Evolutionary conservation across 1,139 yeast genomes (phyloP).

Genomic region (Saccharomyces hybrid): DNA sequence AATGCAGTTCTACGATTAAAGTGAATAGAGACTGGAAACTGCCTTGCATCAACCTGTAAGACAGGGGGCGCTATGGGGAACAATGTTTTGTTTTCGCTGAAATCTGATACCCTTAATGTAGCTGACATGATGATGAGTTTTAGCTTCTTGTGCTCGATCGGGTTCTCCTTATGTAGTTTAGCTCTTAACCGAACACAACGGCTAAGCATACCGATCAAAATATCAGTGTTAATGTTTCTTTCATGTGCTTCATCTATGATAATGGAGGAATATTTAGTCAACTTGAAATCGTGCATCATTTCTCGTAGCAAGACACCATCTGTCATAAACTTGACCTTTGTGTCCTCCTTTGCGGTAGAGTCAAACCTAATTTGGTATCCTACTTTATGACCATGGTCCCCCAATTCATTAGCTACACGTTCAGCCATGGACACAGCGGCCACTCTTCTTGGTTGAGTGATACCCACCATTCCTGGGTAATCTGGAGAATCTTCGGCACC

Average conservation of each 20-base stretch:
- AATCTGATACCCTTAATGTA: slow-evolving; percentile 86
- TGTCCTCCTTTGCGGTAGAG: slow-evolving; percentile 56
- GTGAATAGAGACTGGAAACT: slow-evolving; percentile 88
- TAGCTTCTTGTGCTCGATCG: slow-evolving; percentile 46
- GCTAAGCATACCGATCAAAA: slow-evolving; percentile 87
- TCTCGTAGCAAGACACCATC: slow-evolving; percentile 95
- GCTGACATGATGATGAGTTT: slow-evolving; percentile 87
- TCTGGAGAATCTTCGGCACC: slow-evolving; percentile 53
- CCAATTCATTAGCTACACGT: slow-evolving; percentile 78
- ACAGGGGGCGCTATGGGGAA: slow-evolving; percentile 84
- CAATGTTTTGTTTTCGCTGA: slow-evolving; percentile 67
- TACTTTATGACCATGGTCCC: slow-evolving; percentile 67
- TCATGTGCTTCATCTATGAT: slow-evolving; percentile 98
- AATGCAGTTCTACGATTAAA: slow-evolving; percentile 72
- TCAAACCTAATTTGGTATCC: slow-evolving; percentile 93
- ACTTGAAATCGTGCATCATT: slow-evolving; percentile 76
- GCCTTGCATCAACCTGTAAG: slow-evolving; percentile 87
- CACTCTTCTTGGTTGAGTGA: slow-evolving; percentile 96
- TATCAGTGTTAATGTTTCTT: slow-evolving; percentile 91
- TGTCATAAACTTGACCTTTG: slow-evolving; percentile 92
- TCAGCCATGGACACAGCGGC: slow-evolving; percentile 98
- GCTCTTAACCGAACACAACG: slow-evolving; percentile 76
- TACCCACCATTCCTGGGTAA: slow-evolving; percentile 87
- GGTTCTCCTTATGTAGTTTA: slow-evolving; percentile 42
- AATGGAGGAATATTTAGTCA: slow-evolving; percentile 74